Percentiles rank a stretch among this genome's conserved stretches.
Conservation (phyloP, 2,329 filamentous ascomycete genomes). For the Cladophialophora psammophila region DNA sequence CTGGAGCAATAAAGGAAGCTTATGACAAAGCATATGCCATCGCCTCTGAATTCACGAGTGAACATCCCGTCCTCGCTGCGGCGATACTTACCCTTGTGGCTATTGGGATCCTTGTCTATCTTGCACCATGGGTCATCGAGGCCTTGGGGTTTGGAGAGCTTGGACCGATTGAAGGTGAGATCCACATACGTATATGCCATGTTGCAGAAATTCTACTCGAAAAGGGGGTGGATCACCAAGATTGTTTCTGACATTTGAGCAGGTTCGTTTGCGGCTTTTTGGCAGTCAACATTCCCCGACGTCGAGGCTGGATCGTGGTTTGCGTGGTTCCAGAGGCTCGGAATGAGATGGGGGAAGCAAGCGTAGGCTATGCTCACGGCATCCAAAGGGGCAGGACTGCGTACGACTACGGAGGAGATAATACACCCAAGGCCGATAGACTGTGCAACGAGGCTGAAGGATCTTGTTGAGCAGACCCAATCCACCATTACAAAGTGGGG, state of each 20-base stretch:
- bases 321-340: conserved; percentile 2
- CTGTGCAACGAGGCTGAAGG: no score
- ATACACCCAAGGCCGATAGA: no score
- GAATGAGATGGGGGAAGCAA: conserved; percentile 4
- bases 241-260: not conserved
- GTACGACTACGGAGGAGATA: not conserved
- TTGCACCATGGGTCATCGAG: conserved; percentile 8
- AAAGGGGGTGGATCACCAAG: no score
- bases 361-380: not conserved
- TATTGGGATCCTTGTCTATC: conserved; percentile 2
- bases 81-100: conserved; percentile 5
- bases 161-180: not conserved
- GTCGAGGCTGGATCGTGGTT: not conserved
- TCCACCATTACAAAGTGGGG: not conserved
- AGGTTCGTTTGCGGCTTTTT: not conserved
- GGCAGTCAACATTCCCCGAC: conserved; percentile 6
- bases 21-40: not conserved
- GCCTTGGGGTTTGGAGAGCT: conserved; percentile 10
- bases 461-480: no score
- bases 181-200: no score
- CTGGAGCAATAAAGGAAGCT: not conserved
- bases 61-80: conserved; percentile 1
- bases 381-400: not conserved
- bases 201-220: no score
- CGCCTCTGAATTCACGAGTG: not conserved